A percentile compares a stretch with the other conserved stretches of the same genome.
phyloP scores from a whole-genome alignment of 345 rosid species.

The Citrus maxima region DNA sequence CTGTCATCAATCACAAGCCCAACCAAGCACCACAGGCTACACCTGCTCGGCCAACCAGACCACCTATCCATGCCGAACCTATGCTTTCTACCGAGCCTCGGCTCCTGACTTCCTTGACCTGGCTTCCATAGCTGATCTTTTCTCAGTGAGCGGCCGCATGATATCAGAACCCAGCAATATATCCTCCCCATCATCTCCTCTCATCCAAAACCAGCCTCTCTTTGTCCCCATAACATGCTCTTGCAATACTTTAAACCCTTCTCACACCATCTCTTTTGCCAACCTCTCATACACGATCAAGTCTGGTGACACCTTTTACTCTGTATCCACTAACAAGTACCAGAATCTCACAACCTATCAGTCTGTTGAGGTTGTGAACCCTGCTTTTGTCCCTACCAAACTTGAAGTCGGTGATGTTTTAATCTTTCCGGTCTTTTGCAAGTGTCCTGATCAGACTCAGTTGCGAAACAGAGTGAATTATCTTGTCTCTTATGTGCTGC shows the following conservation, averaged over 20 bases:
- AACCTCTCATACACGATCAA: slow-evolving; percentile 42
- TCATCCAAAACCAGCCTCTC: slow-evolving; percentile 43
- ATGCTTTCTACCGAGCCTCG: slow-evolving; percentile 46
- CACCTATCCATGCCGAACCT: slow-evolving; percentile 54
- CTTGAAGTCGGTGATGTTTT: slow-evolving; percentile 38
- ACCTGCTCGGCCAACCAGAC: slow-evolving; percentile 36
- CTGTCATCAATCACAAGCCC: slow-evolving; percentile 22
- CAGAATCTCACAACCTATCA: slow-evolving; percentile 63
- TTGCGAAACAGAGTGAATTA: slow-evolving; percentile 21
- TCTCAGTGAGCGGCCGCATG: slow-evolving; percentile 53
- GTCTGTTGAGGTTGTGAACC: slow-evolving; percentile 60
- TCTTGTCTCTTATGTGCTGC: slow-evolving; percentile 63
- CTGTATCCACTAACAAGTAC: slow-evolving; percentile 28
- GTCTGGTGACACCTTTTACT: slow-evolving; percentile 39
- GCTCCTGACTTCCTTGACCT: slow-evolving; percentile 47
- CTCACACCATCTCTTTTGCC: slow-evolving; percentile 43
- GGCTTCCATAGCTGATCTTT: slow-evolving; percentile 61
- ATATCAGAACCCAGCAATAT: slow-evolving; percentile 62
- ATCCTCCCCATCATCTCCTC: slow-evolving; percentile 46
- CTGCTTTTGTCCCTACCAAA: slow-evolving; percentile 36
- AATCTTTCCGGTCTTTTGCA: slow-evolving; percentile 56
- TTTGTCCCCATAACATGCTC: slow-evolving; percentile 60
- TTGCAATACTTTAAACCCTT: slow-evolving; percentile 39
- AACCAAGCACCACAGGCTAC: slow-evolving; percentile 48
- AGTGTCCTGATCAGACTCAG: slow-evolving; percentile 54